These are phyloP conservation scores for Aeschynomene evenia DNA, from an alignment of 306 rosid species.

Conservation along the genomic window DNA sequence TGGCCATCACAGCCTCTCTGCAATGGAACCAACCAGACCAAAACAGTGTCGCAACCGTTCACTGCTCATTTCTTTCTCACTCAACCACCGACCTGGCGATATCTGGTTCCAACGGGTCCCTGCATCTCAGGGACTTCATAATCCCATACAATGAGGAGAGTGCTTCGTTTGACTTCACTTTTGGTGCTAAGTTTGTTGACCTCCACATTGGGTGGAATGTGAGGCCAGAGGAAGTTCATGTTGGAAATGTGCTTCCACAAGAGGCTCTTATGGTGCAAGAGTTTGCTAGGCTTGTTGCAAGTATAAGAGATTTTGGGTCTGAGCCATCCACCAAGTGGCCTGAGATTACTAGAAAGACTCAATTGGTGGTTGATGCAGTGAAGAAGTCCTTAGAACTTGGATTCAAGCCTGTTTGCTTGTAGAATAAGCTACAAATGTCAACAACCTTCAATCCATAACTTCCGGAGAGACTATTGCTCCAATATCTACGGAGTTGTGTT, in stretches of 20 bases:
- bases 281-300: constrained; percentile 48
- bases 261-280: constrained; percentile 79
- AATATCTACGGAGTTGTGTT: neutral
- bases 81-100: constrained; percentile 64
- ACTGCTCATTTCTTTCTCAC: constrained; percentile 70
- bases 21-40: constrained; percentile 53
- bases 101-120: constrained; percentile 51
- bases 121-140: constrained; percentile 57
- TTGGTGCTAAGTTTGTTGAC: constrained; percentile 58
- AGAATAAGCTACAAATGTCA: constrained; percentile 10
- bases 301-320: constrained; percentile 39
- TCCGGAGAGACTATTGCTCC: too few relatives aligned
- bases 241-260: constrained; percentile 56
- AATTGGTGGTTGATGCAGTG: constrained; percentile 67
- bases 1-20: constrained; percentile 60
- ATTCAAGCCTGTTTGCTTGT: constrained; percentile 51
- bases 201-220: constrained; percentile 67
- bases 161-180: constrained; percentile 52
- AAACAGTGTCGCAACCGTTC: constrained; percentile 49
- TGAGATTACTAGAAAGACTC: constrained; percentile 64
- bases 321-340: constrained; percentile 60
- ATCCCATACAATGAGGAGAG: constrained; percentile 58
- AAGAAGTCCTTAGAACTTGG: constrained; percentile 63
- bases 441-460: too few relatives aligned
- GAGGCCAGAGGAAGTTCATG: constrained; percentile 51